Conservation (phyloP, 768 basidiomycete genomes). For the Podaxis rugospora region DNA sequence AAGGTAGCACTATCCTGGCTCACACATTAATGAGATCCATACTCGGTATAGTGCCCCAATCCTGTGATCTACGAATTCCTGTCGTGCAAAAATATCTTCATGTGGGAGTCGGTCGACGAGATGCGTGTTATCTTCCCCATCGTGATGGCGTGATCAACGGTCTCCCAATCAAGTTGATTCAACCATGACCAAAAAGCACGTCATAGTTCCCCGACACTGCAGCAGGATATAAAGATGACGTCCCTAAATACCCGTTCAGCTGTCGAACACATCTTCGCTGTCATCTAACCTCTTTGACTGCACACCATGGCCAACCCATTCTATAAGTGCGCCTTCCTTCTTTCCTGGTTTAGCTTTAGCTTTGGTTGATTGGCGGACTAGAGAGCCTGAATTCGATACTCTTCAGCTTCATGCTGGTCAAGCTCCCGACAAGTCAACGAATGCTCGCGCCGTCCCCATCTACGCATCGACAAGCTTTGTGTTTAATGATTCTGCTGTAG, state of each 20-base stretch:
- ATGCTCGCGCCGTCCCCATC: conserved; percentile 76
- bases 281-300: neutral
- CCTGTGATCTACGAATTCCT: too few relatives aligned
- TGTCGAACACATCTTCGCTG: neutral
- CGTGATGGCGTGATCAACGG: conserved; percentile 4
- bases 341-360: neutral
- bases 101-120: neutral
- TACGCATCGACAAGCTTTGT: conserved; percentile 70
- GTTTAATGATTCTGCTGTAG: conserved; percentile 65
- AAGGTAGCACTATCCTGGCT: too few relatives aligned
- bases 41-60: too few relatives aligned
- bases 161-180: neutral
- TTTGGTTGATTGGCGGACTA: conserved; percentile 14
- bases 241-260: neutral
- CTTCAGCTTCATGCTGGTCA: conserved; percentile 79
- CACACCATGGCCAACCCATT: conserved; percentile 29
- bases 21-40: too few relatives aligned
- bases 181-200: conserved; percentile 6
- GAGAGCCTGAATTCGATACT: conserved; percentile 73
- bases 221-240: conserved; percentile 1
- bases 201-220: neutral
- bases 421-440: conserved; percentile 54
- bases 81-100: too few relatives aligned
- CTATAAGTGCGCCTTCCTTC: conserved; percentile 26
- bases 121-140: neutral